Conservation (phyloP, 495 filamentous ascomycete genomes). For the Pyrenula massariospora region DNA sequence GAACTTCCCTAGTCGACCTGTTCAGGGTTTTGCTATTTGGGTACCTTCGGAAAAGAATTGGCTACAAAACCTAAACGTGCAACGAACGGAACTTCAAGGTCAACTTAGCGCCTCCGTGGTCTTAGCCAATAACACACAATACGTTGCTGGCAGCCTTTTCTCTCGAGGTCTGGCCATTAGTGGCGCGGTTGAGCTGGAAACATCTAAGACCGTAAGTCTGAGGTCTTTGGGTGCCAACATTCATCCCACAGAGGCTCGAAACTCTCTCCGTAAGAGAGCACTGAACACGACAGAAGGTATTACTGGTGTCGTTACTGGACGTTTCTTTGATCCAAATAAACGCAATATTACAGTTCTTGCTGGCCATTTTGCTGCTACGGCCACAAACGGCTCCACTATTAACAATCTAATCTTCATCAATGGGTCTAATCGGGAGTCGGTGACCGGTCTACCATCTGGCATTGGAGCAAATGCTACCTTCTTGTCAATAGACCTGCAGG, state of each 20-base stretch:
- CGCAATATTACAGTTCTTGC: slow-evolving; percentile 80
- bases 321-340: slow-evolving; percentile 55
- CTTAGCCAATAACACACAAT: slow-evolving; percentile 43
- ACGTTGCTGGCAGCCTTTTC: slow-evolving; percentile 69
- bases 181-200: slow-evolving; percentile 47
- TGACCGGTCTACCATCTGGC: slow-evolving; percentile 58
- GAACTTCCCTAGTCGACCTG: slow-evolving; percentile 43
- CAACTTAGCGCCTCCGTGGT: slow-evolving; percentile 55
- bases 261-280: slow-evolving; percentile 44
- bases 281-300: slow-evolving; percentile 30
- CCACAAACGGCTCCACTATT: slow-evolving; percentile 56
- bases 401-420: slow-evolving; percentile 72
- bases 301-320: slow-evolving; percentile 60
- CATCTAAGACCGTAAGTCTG: slow-evolving; percentile 9
- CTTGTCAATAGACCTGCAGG: slow-evolving; percentile 53
- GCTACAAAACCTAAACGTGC: slow-evolving; percentile 66
- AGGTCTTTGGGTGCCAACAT: slow-evolving; percentile 51
- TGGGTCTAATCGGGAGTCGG: slow-evolving; percentile 41
- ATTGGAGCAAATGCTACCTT: slow-evolving; percentile 65
- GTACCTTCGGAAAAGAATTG: slow-evolving; percentile 82
- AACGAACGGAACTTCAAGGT: slow-evolving; percentile 56
- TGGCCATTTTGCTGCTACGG: slow-evolving; percentile 70
- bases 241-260: slow-evolving; percentile 20
- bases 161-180: slow-evolving; percentile 56
- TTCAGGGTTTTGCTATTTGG: slow-evolving; percentile 80